These are phyloP conservation scores for Allantophomopsis lycopodina DNA, from an alignment of 2,329 filamentous ascomycete genomes.

Conservation along the genomic window DNA sequence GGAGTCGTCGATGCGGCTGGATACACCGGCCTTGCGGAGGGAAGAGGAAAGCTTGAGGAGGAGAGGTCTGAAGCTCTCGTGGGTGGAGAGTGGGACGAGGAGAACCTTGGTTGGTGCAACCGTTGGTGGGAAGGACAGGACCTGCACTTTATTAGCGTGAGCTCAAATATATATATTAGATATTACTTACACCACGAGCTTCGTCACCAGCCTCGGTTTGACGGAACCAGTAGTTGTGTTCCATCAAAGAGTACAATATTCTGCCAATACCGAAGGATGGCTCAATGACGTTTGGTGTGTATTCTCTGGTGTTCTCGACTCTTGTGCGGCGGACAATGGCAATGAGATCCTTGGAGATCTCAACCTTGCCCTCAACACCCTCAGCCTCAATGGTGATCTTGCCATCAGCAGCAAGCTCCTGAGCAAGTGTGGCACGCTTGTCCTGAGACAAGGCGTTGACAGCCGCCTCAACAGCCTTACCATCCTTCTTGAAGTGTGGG, in stretches of 20 bases:
- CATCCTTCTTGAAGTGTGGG: slow-evolving; percentile 89
- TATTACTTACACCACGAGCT: slow-evolving; percentile 63
- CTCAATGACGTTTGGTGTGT: slow-evolving; percentile 91
- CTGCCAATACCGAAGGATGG: slow-evolving; percentile 95
- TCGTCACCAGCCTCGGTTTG: slow-evolving; percentile 57
- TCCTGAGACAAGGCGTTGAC: slow-evolving; percentile 59
- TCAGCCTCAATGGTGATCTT: slow-evolving; percentile 68
- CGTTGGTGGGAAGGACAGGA: slow-evolving; percentile 60
- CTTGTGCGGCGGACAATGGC: slow-evolving; percentile 74
- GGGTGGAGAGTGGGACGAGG: slow-evolving; percentile 75
- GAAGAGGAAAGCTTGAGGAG: slow-evolving; percentile 59
- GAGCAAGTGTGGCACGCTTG: slow-evolving; percentile 64
- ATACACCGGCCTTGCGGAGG: slow-evolving; percentile 64
- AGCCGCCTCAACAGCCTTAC: slow-evolving; percentile 70
- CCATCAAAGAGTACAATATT: slow-evolving; percentile 84
- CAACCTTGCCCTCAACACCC: slow-evolving; percentile 50
- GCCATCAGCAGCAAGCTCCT: slow-evolving; percentile 58
- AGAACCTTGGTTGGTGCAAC: slow-evolving; percentile 94
- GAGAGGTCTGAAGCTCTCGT: slow-evolving; percentile 69
- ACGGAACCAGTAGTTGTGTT: slow-evolving; percentile 92
- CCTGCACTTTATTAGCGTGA: slow-evolving; percentile 23
- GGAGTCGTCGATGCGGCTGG: slow-evolving; percentile 79
- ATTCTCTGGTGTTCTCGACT: slow-evolving; percentile 75
- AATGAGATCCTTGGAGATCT: slow-evolving; percentile 68
- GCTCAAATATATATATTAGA: not conserved